Conservation (phyloP, 768 basidiomycete species). For the Austroboletus eburneus region DNA sequence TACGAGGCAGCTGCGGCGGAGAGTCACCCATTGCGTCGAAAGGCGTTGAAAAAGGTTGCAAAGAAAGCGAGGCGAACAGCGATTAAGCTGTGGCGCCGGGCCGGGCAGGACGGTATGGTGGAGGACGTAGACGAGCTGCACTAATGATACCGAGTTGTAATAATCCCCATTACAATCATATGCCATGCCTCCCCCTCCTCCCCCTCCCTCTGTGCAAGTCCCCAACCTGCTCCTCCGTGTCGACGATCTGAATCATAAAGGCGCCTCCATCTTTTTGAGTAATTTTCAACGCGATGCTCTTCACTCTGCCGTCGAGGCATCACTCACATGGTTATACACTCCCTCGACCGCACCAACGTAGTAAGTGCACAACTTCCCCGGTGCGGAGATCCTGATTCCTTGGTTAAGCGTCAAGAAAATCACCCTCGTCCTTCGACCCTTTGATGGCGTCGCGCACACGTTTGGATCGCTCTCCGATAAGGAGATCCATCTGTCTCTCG, state of each 20-base stretch:
- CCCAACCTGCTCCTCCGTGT: conserved; percentile 54
- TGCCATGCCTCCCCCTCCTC: conserved; percentile 14
- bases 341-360: conserved; percentile 42
- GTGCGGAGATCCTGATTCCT: conserved; percentile 6
- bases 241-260: conserved; percentile 57
- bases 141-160: too few relatives aligned
- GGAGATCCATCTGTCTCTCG: conserved; percentile 70
- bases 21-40: conserved; percentile 48
- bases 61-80: conserved; percentile 58
- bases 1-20: conserved; percentile 49
- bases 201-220: conserved; percentile 43
- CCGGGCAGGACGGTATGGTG: conserved; percentile 27
- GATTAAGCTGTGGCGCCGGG: conserved; percentile 21
- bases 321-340: conserved; percentile 42
- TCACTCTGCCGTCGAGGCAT: conserved; percentile 36
- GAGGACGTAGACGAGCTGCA: conserved; percentile 22
- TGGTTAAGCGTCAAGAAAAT: conserved; percentile 47
- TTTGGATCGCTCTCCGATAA: conserved; percentile 54
- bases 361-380: conserved; percentile 32
- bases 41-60: conserved; percentile 57
- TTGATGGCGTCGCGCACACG: conserved; percentile 71
- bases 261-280: conserved; percentile 52
- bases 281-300: conserved; percentile 41
- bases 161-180: too few relatives aligned
- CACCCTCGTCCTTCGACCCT: conserved; percentile 55